Conservation (phyloP, 495 filamentous ascomycete genomes). For the Gamarada debralockiae region DNA sequence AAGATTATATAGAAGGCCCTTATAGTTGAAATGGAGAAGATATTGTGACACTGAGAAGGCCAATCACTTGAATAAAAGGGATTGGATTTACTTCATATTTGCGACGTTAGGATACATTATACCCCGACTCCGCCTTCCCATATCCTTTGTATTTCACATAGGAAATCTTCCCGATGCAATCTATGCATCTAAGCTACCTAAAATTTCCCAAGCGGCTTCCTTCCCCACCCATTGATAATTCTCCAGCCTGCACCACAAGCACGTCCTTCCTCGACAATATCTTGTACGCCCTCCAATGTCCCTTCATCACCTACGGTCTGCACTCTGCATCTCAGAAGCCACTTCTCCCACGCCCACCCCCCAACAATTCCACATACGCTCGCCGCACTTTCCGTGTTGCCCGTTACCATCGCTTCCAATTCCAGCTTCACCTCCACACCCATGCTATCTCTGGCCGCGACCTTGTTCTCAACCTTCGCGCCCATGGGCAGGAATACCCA, state of each 20-base stretch:
- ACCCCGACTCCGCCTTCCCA: too few species aligned
- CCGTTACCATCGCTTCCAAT: conserved; percentile 62
- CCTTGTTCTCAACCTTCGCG: conserved; percentile 44
- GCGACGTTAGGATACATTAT: too few species aligned
- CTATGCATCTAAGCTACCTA: not conserved
- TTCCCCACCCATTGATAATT: conserved; percentile 80
- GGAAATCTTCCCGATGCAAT: too few species aligned
- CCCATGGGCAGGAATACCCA: conserved; percentile 93
- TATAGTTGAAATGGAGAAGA: too few species aligned
- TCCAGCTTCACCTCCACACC: conserved; percentile 47
- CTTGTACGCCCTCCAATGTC: conserved; percentile 72
- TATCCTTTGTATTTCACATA: too few species aligned
- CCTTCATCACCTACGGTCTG: conserved; percentile 73
- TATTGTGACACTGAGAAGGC: too few species aligned
- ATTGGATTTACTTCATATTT: too few species aligned
- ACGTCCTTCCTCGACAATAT: conserved; percentile 80
- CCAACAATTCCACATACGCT: conserved; percentile 78
- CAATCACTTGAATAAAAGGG: too few species aligned
- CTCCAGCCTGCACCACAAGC: conserved; percentile 79
- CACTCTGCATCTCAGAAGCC: conserved; percentile 69
- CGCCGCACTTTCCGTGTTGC: conserved; percentile 69
- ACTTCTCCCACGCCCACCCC: conserved; percentile 93
- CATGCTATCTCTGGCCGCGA: conserved; percentile 37
- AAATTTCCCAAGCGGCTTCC: conserved; percentile 58
- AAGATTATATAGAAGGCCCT: not conserved